Conservation (phyloP, 2,329 filamentous ascomycete genomes). For the Trematosphaeria pertusa region DNA sequence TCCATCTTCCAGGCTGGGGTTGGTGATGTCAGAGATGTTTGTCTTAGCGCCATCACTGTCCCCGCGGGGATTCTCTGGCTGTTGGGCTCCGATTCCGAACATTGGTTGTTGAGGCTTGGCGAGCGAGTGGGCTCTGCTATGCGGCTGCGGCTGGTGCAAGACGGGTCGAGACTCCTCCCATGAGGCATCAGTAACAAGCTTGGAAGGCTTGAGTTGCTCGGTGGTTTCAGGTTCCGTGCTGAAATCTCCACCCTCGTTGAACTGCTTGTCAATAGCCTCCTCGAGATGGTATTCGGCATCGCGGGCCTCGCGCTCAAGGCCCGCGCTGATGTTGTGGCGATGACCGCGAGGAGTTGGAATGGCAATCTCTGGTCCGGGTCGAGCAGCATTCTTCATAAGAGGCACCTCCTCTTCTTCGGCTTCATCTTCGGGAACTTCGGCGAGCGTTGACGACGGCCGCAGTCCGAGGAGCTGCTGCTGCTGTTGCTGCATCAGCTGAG, state of each 20-base stretch:
- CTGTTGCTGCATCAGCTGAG: slow-evolving; percentile 62
- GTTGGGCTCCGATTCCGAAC: slow-evolving; percentile 39
- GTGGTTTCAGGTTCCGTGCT: slow-evolving; percentile 61
- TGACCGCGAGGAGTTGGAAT: slow-evolving; percentile 67
- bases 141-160: slow-evolving; percentile 75
- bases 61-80: slow-evolving; percentile 37
- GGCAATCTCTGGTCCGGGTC: slow-evolving; percentile 61
- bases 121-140: slow-evolving; percentile 74
- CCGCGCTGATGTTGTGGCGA: slow-evolving; percentile 76
- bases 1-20: slow-evolving; percentile 46
- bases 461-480: slow-evolving; percentile 56
- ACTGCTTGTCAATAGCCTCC: slow-evolving; percentile 77
- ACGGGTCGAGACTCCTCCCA: slow-evolving; percentile 51
- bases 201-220: slow-evolving; percentile 34
- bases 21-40: slow-evolving; percentile 48
- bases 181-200: slow-evolving; percentile 32
- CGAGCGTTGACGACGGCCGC: slow-evolving; percentile 59
- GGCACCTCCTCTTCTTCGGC: slow-evolving; percentile 61
- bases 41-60: slow-evolving; percentile 51
- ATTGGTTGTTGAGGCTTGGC: slow-evolving; percentile 64
- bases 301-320: slow-evolving; percentile 82
- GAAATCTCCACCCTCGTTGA: slow-evolving; percentile 75
- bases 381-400: slow-evolving; percentile 46
- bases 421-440: slow-evolving; percentile 76
- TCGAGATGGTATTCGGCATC: slow-evolving; percentile 86